phyloP scores from a whole-genome alignment of 208 protist species.

The Herpetomonas tarakana region DNA sequence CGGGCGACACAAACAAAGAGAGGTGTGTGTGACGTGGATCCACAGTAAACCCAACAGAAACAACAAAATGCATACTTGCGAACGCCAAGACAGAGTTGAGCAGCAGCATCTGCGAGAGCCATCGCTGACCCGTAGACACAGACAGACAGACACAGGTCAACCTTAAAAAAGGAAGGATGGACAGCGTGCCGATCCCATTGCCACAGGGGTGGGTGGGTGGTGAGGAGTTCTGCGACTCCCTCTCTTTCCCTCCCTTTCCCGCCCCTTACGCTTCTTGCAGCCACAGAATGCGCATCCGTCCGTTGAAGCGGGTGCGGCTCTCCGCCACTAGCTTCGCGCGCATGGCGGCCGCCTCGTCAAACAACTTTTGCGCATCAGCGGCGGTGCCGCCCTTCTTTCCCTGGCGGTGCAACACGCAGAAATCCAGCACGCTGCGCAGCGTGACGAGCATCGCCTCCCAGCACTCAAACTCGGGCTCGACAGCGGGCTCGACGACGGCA shows the following conservation, averaged over 20 bases:
- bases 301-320: slow-evolving; percentile 65
- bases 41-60: no score
- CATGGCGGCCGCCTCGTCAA: slow-evolving; percentile 50
- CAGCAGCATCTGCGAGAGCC: no score
- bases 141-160: no score
- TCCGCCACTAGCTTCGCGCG: slow-evolving; percentile 71
- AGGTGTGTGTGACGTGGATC: no score
- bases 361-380: slow-evolving; percentile 39
- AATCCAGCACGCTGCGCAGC: slow-evolving; percentile 71
- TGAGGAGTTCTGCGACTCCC: not conserved
- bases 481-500: slow-evolving; percentile 13
- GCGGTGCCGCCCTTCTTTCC: slow-evolving; percentile 25
- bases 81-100: no score
- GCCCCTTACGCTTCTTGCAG: slow-evolving; percentile 64
- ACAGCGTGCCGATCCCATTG: no score
- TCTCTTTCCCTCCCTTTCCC: not conserved
- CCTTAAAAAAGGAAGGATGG: no score
- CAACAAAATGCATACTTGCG: no score
- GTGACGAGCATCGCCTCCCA: slow-evolving; percentile 77
- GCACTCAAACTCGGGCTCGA: slow-evolving; percentile 86
- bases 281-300: slow-evolving; percentile 80
- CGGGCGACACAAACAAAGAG: no score
- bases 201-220: no score
- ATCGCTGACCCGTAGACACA: no score
- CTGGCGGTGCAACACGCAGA: slow-evolving; percentile 58